A percentile compares a stretch with the other conserved stretches of the same genome.
Evolutionary conservation across 2,329 filamentous ascomycete genomes (phyloP).

Genomic region (Aspergillus novofumigatus): DNA sequence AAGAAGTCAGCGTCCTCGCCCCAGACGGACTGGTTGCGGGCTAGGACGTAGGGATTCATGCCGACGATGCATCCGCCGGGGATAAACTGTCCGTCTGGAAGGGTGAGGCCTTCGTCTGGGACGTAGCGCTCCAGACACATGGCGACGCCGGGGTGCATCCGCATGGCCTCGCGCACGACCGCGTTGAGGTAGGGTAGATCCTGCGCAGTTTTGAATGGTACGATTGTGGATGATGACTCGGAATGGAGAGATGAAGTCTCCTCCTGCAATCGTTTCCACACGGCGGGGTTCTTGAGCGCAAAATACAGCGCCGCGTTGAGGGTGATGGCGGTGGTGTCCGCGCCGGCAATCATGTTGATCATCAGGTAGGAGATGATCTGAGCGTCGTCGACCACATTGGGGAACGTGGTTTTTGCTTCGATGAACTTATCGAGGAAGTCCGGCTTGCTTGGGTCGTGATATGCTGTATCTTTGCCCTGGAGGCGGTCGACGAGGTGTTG

Average conservation of each 20-base stretch:
- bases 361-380: conserved; percentile 36
- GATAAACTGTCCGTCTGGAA: conserved; percentile 31
- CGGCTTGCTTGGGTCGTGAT: conserved; percentile 12
- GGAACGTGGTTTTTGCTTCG: conserved; percentile 33
- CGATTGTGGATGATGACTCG: conserved; percentile 13
- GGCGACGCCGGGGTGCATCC: conserved; percentile 48
- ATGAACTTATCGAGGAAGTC: conserved; percentile 43
- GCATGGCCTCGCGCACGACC: conserved; percentile 49
- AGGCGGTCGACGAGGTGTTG: conserved; percentile 13
- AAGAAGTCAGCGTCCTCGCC: conserved; percentile 45
- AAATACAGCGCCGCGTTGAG: conserved; percentile 28
- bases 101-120: conserved; percentile 31
- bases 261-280: conserved; percentile 11
- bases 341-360: conserved; percentile 33
- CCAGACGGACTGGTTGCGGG: conserved; percentile 40
- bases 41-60: conserved; percentile 34
- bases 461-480: conserved; percentile 13
- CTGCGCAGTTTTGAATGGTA: conserved; percentile 17
- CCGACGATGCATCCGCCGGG: conserved; percentile 33
- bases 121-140: conserved; percentile 50
- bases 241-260: conserved; percentile 11
- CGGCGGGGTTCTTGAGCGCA: conserved; percentile 14
- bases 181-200: conserved; percentile 46
- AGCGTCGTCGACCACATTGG: conserved; percentile 34
- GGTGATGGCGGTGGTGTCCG: conserved; percentile 36